phyloP scores from a whole-genome alignment of 2,329 filamentous ascomycete genomes.

The Drechmeria coniospora region DNA sequence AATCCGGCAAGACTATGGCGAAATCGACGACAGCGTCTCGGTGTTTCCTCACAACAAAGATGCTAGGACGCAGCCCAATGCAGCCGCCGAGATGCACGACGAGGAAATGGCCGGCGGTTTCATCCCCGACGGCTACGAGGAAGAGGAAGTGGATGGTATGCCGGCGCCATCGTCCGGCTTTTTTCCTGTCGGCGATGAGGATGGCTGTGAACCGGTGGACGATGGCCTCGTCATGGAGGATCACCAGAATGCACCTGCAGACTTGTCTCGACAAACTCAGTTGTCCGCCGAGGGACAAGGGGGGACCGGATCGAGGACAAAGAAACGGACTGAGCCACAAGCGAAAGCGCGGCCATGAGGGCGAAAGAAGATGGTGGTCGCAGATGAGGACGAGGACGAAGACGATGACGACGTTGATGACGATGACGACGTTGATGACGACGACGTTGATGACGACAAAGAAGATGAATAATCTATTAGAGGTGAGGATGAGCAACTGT shows the following conservation, averaged over 20 bases:
- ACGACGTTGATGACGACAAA: neutral
- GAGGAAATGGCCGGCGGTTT: constrained; percentile 47
- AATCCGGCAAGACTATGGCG: constrained; percentile 61
- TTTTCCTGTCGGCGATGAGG: constrained; percentile 31
- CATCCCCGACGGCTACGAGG: constrained; percentile 39
- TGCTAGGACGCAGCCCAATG: constrained; percentile 4
- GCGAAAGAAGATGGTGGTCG: neutral
- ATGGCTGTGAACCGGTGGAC: constrained; percentile 19
- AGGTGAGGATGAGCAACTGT: no score
- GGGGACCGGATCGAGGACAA: neutral
- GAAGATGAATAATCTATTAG: neutral
- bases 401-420: constrained; percentile 5
- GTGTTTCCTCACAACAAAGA: constrained; percentile 35
- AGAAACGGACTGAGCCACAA: neutral
- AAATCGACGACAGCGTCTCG: constrained; percentile 35
- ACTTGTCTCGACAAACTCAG: neutral
- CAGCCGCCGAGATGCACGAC: constrained; percentile 16
- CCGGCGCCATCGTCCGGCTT: constrained; percentile 25
- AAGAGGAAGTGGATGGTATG: constrained; percentile 22
- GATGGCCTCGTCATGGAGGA: constrained; percentile 20
- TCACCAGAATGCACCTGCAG: constrained; percentile 1
- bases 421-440: constrained; percentile 5
- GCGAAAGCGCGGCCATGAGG: neutral
- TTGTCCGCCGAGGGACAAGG: neutral
- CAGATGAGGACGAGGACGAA: constrained; percentile 2